Conservation (phyloP, 768 basidiomycete genomes). For the Leccinum truebloodii region DNA sequence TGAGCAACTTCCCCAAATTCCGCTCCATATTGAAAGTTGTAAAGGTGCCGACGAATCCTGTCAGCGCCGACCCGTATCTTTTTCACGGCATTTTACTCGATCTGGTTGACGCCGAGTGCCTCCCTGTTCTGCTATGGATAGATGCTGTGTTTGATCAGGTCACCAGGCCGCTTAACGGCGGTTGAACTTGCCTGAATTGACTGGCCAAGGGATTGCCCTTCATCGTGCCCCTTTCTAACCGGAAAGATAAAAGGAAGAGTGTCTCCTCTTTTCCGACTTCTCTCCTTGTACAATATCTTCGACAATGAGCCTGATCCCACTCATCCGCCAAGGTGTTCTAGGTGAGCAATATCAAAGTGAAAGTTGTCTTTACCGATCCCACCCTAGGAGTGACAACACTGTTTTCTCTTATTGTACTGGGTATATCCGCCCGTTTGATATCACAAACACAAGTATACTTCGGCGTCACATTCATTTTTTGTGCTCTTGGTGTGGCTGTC, state of each 20-base stretch:
- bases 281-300: neutral
- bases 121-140: neutral
- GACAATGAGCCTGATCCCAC: constrained; percentile 16
- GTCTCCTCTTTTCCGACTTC: neutral
- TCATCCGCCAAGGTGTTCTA: constrained; percentile 23
- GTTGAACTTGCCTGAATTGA: neutral
- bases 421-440: constrained; percentile 30
- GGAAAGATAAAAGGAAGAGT: constrained; percentile 8
- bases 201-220: neutral
- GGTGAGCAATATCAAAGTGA: constrained; percentile 15
- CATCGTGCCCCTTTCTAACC: neutral
- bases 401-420: constrained; percentile 35
- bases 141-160: constrained; percentile 1
- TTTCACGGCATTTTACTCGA: neutral
- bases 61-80: neutral
- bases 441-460: constrained; percentile 17
- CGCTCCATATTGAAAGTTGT: neutral
- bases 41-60: neutral
- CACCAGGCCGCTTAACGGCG: neutral
- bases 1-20: neutral
- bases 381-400: constrained; percentile 16
- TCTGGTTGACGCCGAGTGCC: neutral
- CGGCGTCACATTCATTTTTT: constrained; percentile 19
- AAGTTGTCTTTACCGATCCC: constrained; percentile 4
- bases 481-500: constrained; percentile 32